Evolutionary conservation across 2,329 filamentous ascomycete species (phyloP), one percentile per base, ranked within the genome.

Genomic region (Xylariomycetidae sp.): DNA sequence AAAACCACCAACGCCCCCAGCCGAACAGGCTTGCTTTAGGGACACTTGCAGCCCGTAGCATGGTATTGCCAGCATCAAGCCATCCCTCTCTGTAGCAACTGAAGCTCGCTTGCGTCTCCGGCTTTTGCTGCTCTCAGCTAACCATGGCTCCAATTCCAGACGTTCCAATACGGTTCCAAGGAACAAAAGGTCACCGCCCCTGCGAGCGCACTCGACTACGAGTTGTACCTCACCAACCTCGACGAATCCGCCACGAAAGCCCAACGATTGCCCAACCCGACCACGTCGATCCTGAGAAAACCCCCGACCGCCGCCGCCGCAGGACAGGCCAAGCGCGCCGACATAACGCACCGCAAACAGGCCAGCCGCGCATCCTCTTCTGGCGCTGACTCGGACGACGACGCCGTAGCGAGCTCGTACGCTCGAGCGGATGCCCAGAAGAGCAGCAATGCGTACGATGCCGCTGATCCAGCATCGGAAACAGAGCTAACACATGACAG

Each of bases 151-250:
- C n/a, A n/a, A n/a, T 37, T 31, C 29, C 44, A 79, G 75, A 68
- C 65, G 14, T 63, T 81, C 28, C 59, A 67, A 25, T 79, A 72
- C 46, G 74, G 71, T 43, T 62, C 63, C 14, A 65, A 63, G 41
- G 66, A 64, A 19, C 65, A 75, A 46, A 57, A 57, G 28, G 64
- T 77, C 39, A 53, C 61, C 33, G 61, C 57, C 33, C 62, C 61
- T 12, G 43, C 61, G 31, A 64, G 70, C 33, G 60, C 67, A 12
- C 63, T 65, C 33, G 60, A 68, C 19, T 70, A 71, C 57, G 75
- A 80, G 35, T 58, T 81, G 17, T 80, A 70, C 53, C 62, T 71
- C 25, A 70, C 72, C 28, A 63, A 69, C 40, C 64, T 69, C n/a
- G 63, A 65, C 45, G 63, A 69, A 34, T 61, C 66, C 4, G 59